phyloP scores from a whole-genome alignment of 2,329 filamentous ascomycete species.

The Orbilia oligospora region DNA sequence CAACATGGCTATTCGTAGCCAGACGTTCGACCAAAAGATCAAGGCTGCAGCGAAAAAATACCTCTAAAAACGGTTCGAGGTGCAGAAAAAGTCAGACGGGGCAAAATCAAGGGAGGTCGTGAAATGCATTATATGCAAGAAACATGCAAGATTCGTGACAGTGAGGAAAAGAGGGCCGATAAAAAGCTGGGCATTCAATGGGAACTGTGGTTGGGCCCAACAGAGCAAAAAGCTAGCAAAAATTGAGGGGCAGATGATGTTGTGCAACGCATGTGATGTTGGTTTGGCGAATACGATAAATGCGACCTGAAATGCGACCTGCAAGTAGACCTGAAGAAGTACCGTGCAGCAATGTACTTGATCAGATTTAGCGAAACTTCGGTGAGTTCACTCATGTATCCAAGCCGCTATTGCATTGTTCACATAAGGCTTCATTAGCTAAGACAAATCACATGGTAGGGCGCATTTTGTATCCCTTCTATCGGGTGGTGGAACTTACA shows the following conservation, averaged over 20 bases:
- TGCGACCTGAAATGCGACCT: constrained; percentile 51
- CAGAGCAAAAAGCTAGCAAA: constrained; percentile 28
- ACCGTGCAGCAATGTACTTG: constrained; percentile 43
- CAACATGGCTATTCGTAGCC: constrained; percentile 87
- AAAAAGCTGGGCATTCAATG: constrained; percentile 20
- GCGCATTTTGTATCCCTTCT: constrained; percentile 20
- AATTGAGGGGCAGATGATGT: constrained; percentile 52
- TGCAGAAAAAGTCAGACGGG: constrained; percentile 28
- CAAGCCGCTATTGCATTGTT: constrained; percentile 59
- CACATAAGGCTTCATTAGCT: constrained; percentile 57
- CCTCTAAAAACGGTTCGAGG: constrained; percentile 71
- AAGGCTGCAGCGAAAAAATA: constrained; percentile 93
- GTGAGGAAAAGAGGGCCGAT: constrained; percentile 34
- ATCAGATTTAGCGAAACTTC: constrained; percentile 55
- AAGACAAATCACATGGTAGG: constrained; percentile 49
- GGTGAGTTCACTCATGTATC: constrained; percentile 60
- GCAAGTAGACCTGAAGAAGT: constrained; percentile 31
- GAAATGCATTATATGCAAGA: constrained; percentile 48
- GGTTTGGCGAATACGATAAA: constrained; percentile 60
- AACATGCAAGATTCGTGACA: constrained; percentile 56
- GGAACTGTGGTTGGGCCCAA: constrained; percentile 5
- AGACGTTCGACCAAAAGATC: constrained; percentile 85
- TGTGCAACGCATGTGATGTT: constrained; percentile 61
- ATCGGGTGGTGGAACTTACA: constrained; percentile 49
- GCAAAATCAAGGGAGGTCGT: constrained; percentile 30